These are phyloP conservation scores for Vanrija pseudolonga DNA, from an alignment of 1,284 basidiomycete species.

Conservation along the genomic window DNA sequence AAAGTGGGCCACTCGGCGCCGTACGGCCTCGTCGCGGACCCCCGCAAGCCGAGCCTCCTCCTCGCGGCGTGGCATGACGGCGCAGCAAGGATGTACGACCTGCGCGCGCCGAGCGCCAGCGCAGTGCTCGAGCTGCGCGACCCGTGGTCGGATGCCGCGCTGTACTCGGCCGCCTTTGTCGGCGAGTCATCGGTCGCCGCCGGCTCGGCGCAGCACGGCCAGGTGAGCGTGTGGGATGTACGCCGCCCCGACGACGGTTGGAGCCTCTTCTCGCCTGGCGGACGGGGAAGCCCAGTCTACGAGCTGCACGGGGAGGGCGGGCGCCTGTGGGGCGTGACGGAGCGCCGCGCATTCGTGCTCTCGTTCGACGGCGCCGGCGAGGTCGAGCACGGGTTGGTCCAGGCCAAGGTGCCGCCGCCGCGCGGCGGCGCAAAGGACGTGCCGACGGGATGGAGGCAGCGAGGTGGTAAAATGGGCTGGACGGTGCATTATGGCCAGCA, in stretches of 20 bases:
- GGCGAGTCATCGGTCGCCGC: slow-evolving; percentile 37
- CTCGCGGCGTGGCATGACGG: slow-evolving; percentile 48
- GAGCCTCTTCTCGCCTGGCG: slow-evolving; percentile 44
- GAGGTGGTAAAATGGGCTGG: slow-evolving; percentile 36
- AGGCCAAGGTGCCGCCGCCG: slow-evolving; percentile 7
- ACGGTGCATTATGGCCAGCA: slow-evolving; percentile 33
- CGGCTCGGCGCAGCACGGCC: slow-evolving; percentile 43
- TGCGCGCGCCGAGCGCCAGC: slow-evolving; percentile 21
- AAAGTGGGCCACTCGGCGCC: no score
- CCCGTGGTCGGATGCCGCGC: slow-evolving; percentile 43
- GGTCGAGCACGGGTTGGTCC: slow-evolving; percentile 18
- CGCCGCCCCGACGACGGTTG: slow-evolving; percentile 20
- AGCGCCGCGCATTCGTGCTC: slow-evolving; percentile 41
- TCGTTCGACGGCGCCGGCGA: slow-evolving; percentile 40
- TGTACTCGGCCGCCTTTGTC: slow-evolving; percentile 39
- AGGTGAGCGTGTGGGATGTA: slow-evolving; percentile 42
- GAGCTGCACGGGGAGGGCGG: slow-evolving; percentile 40
- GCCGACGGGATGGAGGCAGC: slow-evolving; percentile 26
- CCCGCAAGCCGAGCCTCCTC: slow-evolving; percentile 6
- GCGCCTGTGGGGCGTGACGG: slow-evolving; percentile 48
- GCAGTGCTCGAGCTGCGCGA: slow-evolving; percentile 31
- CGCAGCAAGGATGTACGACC: slow-evolving; percentile 42
- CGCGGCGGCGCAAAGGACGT: slow-evolving; percentile 10
- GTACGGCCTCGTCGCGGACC: slow-evolving; percentile 6
- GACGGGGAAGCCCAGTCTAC: slow-evolving; percentile 47